Evolutionary conservation across 1,284 basidiomycete species (phyloP).

Genomic region (Vanrija pseudolonga): DNA sequence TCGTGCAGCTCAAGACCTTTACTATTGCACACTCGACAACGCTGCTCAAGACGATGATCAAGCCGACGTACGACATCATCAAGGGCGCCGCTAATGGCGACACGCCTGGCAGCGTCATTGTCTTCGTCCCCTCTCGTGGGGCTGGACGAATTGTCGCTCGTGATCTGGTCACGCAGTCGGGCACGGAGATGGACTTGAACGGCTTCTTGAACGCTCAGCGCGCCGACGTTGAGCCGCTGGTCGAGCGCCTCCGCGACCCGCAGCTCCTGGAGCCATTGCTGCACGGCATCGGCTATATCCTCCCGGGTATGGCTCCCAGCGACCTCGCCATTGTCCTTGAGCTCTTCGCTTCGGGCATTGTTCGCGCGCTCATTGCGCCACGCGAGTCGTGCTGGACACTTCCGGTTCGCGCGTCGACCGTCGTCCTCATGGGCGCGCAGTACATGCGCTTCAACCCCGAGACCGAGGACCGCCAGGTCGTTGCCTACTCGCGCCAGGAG

Average conservation of each 20-base stretch:
- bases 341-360: slow-evolving; percentile 73
- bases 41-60: slow-evolving; percentile 87
- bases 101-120: slow-evolving; percentile 59
- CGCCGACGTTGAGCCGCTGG: slow-evolving; percentile 62
- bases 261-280: slow-evolving; percentile 69
- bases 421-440: slow-evolving; percentile 91
- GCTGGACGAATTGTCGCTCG: slow-evolving; percentile 73
- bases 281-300: slow-evolving; percentile 87
- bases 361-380: slow-evolving; percentile 79
- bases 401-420: slow-evolving; percentile 71
- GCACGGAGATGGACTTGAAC: slow-evolving; percentile 67
- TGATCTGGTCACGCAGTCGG: slow-evolving; percentile 84
- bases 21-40: slow-evolving; percentile 81
- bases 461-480: slow-evolving; percentile 60
- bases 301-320: slow-evolving; percentile 63
- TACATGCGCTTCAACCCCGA: slow-evolving; percentile 58
- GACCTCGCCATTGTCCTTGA: slow-evolving; percentile 79
- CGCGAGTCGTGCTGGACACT: slow-evolving; percentile 82
- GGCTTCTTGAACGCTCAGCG: slow-evolving; percentile 67
- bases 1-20: slow-evolving; percentile 70
- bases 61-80: slow-evolving; percentile 71
- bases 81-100: slow-evolving; percentile 45
- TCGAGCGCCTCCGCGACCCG: slow-evolving; percentile 61
- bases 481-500: slow-evolving; percentile 76
- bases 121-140: slow-evolving; percentile 86